Base-by-base conservation (phyloP, 2,329 filamentous ascomycete genomes). In the Ophiostoma perfectum region DNA sequence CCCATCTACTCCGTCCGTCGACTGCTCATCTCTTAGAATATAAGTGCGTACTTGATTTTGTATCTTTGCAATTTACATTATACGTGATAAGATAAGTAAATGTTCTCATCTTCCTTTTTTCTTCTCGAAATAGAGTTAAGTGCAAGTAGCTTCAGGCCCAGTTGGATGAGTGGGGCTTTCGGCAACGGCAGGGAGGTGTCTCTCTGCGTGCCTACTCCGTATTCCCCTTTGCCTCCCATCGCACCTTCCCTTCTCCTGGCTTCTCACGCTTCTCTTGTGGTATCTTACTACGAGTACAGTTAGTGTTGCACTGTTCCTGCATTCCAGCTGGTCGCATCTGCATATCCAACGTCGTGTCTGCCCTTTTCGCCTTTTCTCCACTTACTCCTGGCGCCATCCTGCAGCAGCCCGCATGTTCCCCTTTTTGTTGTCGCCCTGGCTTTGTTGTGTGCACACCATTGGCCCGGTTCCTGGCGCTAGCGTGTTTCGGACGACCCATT, bases 381-480 rank as follows among this genome's bases (percentile, higher is more conserved):
- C 38, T 63, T 42, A 41, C 60, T 63, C 58, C 60, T 63, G 60
- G 60, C 60, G 60, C 60, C 39, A 63, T 42, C 38, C 49, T 55
- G 49, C 49, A 55, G 49, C 49, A 55, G n/a, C 49, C 49, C 60
- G 38, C 16, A 42, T 38, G 42, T 42, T 42, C 60, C 60, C 47
- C 62, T 45, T 66, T 66, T 62, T 12, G 42, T 39, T 38, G 47
- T 55, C 38, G n/a, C 27, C 42, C 41, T n/a, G 18, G 63, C 65
- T 65, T 8, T n/a, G 38, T 41, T 69, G 68, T 62, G 16, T 16
- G 1, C 12, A 42, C 27, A 7, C 66, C 44, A 70, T 70, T 70
- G 65, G 69, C 18, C 64, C 39, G 4, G 69, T 70, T 41, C 69
- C 69, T 70, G 69, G 45, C 69, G 67, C 67, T 70, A 70, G 67